Base-by-base conservation (phyloP, 306 rosid species). In the Trichosanthes cucumerina region DNA sequence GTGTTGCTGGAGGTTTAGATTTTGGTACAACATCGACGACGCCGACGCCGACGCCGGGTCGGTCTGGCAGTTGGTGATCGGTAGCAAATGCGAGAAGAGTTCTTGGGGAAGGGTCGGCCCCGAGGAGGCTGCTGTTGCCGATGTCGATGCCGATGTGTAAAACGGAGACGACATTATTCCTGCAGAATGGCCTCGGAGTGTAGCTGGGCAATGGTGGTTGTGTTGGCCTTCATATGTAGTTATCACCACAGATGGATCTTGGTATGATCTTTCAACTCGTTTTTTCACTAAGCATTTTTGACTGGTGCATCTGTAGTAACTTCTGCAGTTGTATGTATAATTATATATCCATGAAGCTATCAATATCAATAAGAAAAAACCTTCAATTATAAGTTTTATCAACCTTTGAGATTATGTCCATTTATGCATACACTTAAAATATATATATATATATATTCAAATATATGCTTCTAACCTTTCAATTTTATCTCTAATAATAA, bases 161-260 rank as follows among this genome's bases (percentile, higher is more conserved):
- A 49, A 87, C 54, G 5, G 89, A 83, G 78, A 86, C 3, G 90
- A 79, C 31, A 93, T 64, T 87, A 88, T 86, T 69, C 83, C 85
- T 0, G 89, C 81, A 9, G 94, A 85, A 65, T 83, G 90, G 33
- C 93, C 95, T 0, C 98, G 79, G 0, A 91, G 91, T 28, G 93
- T 93, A 3, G 95, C 93, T 4, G 98, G 98, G 38, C 89, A 89
- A 57, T 87, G 96, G 82, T 93, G 98, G 85, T 83, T 91, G 85
- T 93, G 98, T 80, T 90, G 90, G 21, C 98, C 98, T 84, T 93
- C 98, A 21, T 93, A 93, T 33, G 98, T 93, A 72, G 98, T 91
- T 83, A 93, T 85, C 84, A 93, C 97, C 15, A 83, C 81, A 5
- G 92, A 19, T 21, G 96, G 92, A 75, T 93, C 93, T 77, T 91